Evolutionary conservation across 2,329 filamentous ascomycete species (phyloP), one percentile per base, ranked within the genome.

Genomic region (Arthrobotrys iridis): DNA sequence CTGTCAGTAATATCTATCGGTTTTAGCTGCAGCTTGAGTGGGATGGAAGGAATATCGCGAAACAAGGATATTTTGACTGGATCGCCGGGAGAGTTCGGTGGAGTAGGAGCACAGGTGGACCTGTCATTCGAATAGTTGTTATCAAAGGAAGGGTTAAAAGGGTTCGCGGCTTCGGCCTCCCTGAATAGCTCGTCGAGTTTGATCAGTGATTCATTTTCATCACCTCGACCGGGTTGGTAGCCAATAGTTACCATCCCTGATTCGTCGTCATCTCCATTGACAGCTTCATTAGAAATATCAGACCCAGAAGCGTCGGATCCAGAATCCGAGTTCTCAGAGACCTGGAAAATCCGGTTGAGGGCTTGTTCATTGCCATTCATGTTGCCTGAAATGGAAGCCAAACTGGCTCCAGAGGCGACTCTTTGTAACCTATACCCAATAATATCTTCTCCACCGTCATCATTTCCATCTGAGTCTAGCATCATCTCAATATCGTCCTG

Each of bases 371-470:
- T n/a, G 2, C 15, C 4, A 20, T 24, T 7, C 11, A 3, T n/a
- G 18, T 20, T 22, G n/a, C 13, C 30, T 1, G 33, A 10, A 24
- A 11, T 30, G 1, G 2, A 10, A 13, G 13, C 13, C 3, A 55
- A 5, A 3, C 11, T 26, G 10, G 40, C 7, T 7, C 37, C 37
- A 35, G 35, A 30, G n/a, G 46, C 2, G 11, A 58, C n/a, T 22
- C 58, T 24, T 26, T 60, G 41, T 1, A 71, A 22, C n/a, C 50
- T 60, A 18, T 71, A 64, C 15, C 66, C 66, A 33, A 67, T 67
- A n/a, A 37, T 20, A 2, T 4, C 20, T 20, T 58, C 37, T 11
- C 41, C 28, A 7, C 52, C 26, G 5, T 37, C 48, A 3, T 63
- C 57, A 1, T 58, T 35, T 8, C 45, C 26, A 11, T 46, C 11